Evolutionary conservation across 2,329 filamentous ascomycete genomes (phyloP).

Genomic region (Clarireedia homoeocarpa): DNA sequence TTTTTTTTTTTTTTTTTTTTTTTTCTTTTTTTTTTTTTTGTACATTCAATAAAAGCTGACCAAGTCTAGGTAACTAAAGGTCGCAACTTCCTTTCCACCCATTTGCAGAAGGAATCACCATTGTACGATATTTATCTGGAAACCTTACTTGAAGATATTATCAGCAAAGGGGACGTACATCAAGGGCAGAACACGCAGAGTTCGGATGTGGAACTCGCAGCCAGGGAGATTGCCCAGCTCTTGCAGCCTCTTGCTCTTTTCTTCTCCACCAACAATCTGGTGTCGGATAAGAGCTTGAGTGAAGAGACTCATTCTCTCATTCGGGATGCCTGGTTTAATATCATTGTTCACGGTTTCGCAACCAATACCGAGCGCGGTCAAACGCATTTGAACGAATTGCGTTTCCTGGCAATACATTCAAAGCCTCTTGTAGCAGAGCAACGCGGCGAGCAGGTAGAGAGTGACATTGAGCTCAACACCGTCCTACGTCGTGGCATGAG

Average conservation of each 20-base stretch:
- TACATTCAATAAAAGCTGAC: conserved; percentile 6
- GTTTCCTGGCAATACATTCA: conserved; percentile 78
- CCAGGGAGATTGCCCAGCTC: conserved; percentile 80
- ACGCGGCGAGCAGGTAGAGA: conserved; percentile 82
- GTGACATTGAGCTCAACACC: conserved; percentile 93
- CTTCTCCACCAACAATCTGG: conserved; percentile 58
- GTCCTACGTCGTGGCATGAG: conserved; percentile 82
- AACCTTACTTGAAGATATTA: conserved; percentile 76
- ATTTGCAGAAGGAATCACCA: conserved; percentile 59
- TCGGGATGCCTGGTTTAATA: conserved; percentile 96
- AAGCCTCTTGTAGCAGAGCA: conserved; percentile 82
- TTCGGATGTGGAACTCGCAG: conserved; percentile 72
- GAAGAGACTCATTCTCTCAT: conserved; percentile 67
- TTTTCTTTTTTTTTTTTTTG: background rate
- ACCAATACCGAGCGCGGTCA: conserved; percentile 65
- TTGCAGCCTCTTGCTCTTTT: conserved; percentile 82
- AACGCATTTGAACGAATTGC: conserved; percentile 67
- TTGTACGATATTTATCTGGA: conserved; percentile 78
- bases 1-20: too few species aligned
- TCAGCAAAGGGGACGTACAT: conserved; percentile 82
- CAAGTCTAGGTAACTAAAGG: conserved; percentile 59
- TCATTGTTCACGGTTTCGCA: conserved; percentile 87
- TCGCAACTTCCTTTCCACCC: conserved; percentile 67
- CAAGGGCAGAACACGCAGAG: conserved; percentile 66
- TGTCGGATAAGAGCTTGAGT: conserved; percentile 39